Evolutionary conservation across 192 early-diverging fungal genomes (phyloP).

Genomic region (Entomortierella parvispora): DNA sequence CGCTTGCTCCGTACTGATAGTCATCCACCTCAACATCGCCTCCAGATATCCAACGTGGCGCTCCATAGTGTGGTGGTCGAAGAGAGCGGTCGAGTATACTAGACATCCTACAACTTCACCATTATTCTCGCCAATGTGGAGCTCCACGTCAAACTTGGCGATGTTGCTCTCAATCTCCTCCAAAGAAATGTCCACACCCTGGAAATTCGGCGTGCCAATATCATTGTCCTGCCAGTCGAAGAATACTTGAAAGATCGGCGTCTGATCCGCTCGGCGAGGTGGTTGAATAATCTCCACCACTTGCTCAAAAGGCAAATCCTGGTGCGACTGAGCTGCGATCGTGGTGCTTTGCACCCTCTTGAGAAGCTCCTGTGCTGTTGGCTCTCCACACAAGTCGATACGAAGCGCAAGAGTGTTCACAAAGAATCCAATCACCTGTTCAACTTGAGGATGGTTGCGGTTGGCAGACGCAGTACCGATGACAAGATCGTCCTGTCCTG

Average conservation of each 20-base stretch:
- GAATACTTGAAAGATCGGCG: conserved; percentile 5
- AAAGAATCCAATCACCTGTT: conserved; percentile 4
- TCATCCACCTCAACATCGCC: background rate
- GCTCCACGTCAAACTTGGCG: background rate
- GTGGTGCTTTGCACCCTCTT: conserved; percentile 5
- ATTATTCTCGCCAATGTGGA: background rate
- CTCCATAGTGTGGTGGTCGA: background rate
- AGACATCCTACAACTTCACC: background rate
- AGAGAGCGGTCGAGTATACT: background rate
- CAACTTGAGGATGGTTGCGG: background rate
- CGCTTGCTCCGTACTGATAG: background rate
- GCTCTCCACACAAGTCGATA: conserved; percentile 3
- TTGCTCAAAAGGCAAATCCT: conserved; percentile 13
- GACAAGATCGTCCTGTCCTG: conserved; percentile 4
- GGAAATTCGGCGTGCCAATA: background rate
- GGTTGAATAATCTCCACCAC: conserved; percentile 4
- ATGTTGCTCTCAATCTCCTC: background rate
- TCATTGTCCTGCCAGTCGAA: conserved; percentile 16
- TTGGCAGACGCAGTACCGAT: background rate
- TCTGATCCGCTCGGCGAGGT: background rate
- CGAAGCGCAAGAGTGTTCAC: background rate
- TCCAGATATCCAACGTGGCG: background rate
- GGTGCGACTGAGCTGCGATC: background rate
- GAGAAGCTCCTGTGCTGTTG: background rate
- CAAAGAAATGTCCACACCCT: background rate